Percentiles rank a stretch among this genome's conserved stretches.
Evolutionary conservation across 345 rosid species (phyloP).

Genomic region (Orychophragmus violaceus): DNA sequence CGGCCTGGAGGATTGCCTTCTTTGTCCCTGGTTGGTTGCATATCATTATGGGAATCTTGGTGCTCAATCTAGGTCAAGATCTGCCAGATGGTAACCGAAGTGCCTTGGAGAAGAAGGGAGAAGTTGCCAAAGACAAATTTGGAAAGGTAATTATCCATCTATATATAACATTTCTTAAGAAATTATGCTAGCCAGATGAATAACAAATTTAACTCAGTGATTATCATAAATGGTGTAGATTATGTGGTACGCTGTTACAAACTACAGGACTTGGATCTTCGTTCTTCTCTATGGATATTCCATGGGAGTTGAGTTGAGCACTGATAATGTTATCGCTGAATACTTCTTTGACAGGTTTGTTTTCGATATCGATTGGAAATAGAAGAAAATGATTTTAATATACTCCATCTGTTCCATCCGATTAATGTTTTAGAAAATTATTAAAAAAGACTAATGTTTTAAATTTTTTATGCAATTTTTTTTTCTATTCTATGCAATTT

Average conservation of each 20-base stretch:
- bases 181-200: not conserved
- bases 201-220: not conserved
- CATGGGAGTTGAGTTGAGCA: slow-evolving; percentile 59
- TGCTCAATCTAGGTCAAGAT: slow-evolving; percentile 68
- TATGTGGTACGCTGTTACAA: slow-evolving; percentile 47
- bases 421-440: too few species aligned
- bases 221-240: slow-evolving; percentile 25
- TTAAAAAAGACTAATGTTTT: too few species aligned
- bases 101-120: slow-evolving; percentile 54
- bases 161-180: not conserved
- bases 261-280: slow-evolving; percentile 64
- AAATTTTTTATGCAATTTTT: too few species aligned
- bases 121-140: slow-evolving; percentile 55
- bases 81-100: slow-evolving; percentile 68
- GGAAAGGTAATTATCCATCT: slow-evolving; percentile 39
- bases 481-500: too few species aligned
- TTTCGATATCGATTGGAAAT: not conserved
- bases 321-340: slow-evolving; percentile 66
- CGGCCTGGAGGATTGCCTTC: slow-evolving; percentile 79
- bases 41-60: slow-evolving; percentile 58
- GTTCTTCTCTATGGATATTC: slow-evolving; percentile 65
- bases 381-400: not conserved
- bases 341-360: slow-evolving; percentile 60
- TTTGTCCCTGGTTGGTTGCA: slow-evolving; percentile 64
- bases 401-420: too few species aligned